Conservation (phyloP, 2,329 filamentous ascomycete species). For the Trichoderma pleuroti region DNA sequence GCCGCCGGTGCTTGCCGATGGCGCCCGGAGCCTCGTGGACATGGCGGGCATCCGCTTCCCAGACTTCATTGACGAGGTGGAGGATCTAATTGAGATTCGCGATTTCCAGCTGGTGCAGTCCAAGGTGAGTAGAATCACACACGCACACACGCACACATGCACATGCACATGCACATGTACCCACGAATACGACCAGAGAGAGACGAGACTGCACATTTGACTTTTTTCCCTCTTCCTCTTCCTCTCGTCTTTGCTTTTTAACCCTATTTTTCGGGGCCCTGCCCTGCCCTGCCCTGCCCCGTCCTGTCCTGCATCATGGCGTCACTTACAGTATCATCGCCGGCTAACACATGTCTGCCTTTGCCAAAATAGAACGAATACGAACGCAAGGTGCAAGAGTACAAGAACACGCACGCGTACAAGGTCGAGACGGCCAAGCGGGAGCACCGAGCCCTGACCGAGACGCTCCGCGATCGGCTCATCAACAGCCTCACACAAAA, state of each 20-base stretch:
- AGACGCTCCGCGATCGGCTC: conserved; percentile 62
- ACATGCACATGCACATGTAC: neutral
- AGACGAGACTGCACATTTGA: neutral
- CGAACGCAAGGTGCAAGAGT: conserved; percentile 58
- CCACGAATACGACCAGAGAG: neutral
- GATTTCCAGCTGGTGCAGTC: conserved; percentile 80
- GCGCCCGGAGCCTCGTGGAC: conserved; percentile 56
- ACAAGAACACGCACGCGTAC: conserved; percentile 58
- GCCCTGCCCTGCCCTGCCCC: neutral
- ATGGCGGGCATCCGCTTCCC: conserved; percentile 82
- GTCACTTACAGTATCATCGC: neutral
- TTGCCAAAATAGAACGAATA: conserved; percentile 52
- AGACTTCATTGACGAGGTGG: conserved; percentile 80
- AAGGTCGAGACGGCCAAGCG: conserved; percentile 59
- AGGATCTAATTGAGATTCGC: conserved; percentile 81
- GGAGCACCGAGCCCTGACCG: conserved; percentile 57
- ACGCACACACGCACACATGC: neutral
- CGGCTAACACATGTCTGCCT: conserved; percentile 1
- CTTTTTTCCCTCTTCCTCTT: neutral
- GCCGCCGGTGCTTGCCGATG: conserved; percentile 37
- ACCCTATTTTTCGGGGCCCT: neutral
- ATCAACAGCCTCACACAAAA: conserved; percentile 63
- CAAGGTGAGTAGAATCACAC: conserved; percentile 57
- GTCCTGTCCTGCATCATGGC: neutral
- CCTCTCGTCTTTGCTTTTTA: neutral